Base-by-base conservation (phyloP, 495 filamentous ascomycete genomes). In the Podospora pseudopauciseta region DNA sequence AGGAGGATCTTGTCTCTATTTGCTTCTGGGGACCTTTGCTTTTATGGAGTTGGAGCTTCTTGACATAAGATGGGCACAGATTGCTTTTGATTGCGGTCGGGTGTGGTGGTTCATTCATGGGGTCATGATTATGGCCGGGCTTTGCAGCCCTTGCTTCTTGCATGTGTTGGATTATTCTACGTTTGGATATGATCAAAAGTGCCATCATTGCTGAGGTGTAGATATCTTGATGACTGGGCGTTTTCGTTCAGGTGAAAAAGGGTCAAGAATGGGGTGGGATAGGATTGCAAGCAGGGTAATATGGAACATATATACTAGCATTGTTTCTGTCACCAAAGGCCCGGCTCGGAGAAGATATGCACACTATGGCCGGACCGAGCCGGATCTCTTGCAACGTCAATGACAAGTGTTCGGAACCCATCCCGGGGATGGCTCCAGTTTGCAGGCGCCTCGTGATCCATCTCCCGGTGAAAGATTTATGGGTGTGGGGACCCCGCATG, bases 401-500 rank as follows among this genome's bases (percentile, higher is more conserved):
- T 20, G 11, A 57, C 54, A 57, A 57, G 16, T 57, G 4, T 23
- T 57, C 20, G 20, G 18, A 57, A 5, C 30, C 30, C 30, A 32
- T 32, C 4, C 30, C 30, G 30, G 26, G 56, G 26, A 23, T 20
- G 5, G 5, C 18, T 27, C 56, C 56, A 59, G 56, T 59, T 49
- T 18, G 5, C 9, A 49, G 39, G 39, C 39, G 5, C 39, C 39
- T 49, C 39, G 39, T 49, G 39, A 49, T 49, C 39, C 6, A 49
- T 49, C 39, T 58, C 18, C 55, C 55, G 55, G 55, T 19, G 23
- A 58, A 4, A 58, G 23, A 26, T 58, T 26, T 26, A 19, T 32
- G 30, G 30, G 30, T 32, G 66, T 67, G 55, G 70, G 53, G 65
- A 60, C 68, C 69, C 70, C 69, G 68, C 69, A 71, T 63, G 74